These are phyloP conservation scores for Umbellularia californica DNA, from an alignment of 164 flowering plant genomes.

Conservation along the genomic window DNA sequence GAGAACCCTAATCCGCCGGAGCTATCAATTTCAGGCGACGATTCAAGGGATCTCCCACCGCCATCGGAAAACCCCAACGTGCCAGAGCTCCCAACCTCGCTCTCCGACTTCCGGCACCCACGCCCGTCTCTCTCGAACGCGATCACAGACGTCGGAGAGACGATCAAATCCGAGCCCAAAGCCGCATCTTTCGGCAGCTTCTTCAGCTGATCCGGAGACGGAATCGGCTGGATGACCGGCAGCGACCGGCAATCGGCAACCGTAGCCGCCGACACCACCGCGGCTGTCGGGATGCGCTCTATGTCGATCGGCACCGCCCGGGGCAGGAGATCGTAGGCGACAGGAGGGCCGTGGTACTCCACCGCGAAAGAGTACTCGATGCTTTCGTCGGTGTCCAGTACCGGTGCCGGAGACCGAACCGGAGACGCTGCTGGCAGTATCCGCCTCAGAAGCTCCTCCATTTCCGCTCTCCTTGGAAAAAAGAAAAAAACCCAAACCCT, in stretches of 20 bases:
- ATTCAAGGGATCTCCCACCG: slow-evolving; percentile 13
- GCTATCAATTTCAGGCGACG: slow-evolving; percentile 38
- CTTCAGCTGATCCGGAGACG: slow-evolving; percentile 12
- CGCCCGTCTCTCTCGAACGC: slow-evolving; percentile 14
- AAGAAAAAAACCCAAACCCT: background rate
- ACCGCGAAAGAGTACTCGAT: slow-evolving; percentile 67
- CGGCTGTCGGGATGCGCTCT: slow-evolving; percentile 53
- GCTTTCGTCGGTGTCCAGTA: slow-evolving; percentile 20
- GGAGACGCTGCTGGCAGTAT: slow-evolving; percentile 33
- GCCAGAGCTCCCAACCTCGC: slow-evolving; percentile 1
- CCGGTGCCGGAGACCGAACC: background rate
- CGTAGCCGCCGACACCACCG: slow-evolving; percentile 28
- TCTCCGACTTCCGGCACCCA: slow-evolving; percentile 3
- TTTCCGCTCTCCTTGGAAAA: slow-evolving; percentile 11
- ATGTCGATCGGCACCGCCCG: slow-evolving; percentile 57
- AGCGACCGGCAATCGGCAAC: slow-evolving; percentile 27
- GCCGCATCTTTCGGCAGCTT: slow-evolving; percentile 14
- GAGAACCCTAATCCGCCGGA: background rate
- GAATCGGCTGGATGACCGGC: slow-evolving; percentile 68
- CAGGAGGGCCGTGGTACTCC: slow-evolving; percentile 73
- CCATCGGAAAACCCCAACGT: slow-evolving; percentile 2
- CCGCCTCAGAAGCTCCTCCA: slow-evolving; percentile 48
- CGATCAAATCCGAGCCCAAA: slow-evolving; percentile 12
- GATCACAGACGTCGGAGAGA: slow-evolving; percentile 23
- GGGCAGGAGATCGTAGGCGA: slow-evolving; percentile 50